Evolutionary conservation across 495 filamentous ascomycete species (phyloP), one percentile per base, ranked within the genome.

Genomic region (Stereocaulon alpinum): DNA sequence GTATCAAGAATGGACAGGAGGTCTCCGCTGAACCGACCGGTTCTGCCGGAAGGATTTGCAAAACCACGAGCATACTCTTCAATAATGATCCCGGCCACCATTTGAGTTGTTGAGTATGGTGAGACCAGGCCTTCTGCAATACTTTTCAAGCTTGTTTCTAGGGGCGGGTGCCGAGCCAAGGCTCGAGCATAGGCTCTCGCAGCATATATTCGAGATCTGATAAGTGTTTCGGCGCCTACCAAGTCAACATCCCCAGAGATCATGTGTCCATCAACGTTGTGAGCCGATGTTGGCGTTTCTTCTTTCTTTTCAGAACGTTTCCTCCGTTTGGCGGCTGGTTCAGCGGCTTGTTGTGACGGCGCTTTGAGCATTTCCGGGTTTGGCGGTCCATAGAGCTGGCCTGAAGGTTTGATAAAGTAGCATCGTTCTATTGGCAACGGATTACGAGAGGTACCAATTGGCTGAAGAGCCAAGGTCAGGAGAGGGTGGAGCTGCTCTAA

Each of bases 181-280:
- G 85, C 76, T 59, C 82, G 77, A 32, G 92, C 93, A 63, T 96
- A 80, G 15, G 93, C 94, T 67, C 79, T 81, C 20, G 91, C 87
- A 7, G 91, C 88, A 66, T 82, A 86, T 41, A 95, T 85, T 69
- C 91, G 90, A 7, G 91, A 95, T 63, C 91, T 82, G 56, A 96
- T 79, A 65, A 98, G 80, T 5, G 83, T 85, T 57, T 98, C 94
- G 52, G 85, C 76, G 48, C 94, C 91, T 30, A 97, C 91, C 44
- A 98, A 75, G 64, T 98, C 93, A 55, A 96, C 85, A 67, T 98
- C 93, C 45, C 93, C 93, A 66, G 90, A 87, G 72, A 98, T 89
- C 89, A 98, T 96, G 66, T 94, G 90, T 18, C 89, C 93, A 68
- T 98, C 93, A 40, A 98, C 89, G 69, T 98, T 95, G 70, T 98